Conservation (phyloP, 129 eudicot species). For the Pittosporum tobira region DNA sequence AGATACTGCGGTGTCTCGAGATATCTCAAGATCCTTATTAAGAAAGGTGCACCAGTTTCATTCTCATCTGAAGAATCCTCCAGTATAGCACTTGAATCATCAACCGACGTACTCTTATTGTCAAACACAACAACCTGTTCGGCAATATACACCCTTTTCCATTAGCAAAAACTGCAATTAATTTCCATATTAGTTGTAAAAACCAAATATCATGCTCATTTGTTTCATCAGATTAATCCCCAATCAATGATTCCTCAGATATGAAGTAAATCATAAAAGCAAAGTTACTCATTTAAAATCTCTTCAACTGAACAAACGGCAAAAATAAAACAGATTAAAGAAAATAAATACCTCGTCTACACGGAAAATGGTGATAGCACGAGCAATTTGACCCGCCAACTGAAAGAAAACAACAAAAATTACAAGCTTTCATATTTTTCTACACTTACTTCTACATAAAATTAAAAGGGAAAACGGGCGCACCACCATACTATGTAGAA, state of each 20-base stretch:
- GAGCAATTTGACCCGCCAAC: conserved; percentile 95
- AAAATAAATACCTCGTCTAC: conserved; percentile 56
- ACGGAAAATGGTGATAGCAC: conserved; percentile 90
- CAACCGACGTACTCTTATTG: conserved; percentile 31
- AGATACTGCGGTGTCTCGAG: conserved; percentile 98
- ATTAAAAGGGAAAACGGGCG: no score
- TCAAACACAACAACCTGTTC: conserved; percentile 79
- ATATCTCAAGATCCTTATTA: conserved; percentile 72
- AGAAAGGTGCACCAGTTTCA: conserved; percentile 69
- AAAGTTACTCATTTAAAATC: neutral
- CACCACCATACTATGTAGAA: no score
- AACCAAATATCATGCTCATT: neutral
- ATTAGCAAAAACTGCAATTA: conserved; percentile 12
- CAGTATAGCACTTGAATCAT: conserved; percentile 23
- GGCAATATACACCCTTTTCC: conserved; percentile 1
- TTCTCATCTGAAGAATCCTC: conserved; percentile 42
- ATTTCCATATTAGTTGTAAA: neutral
- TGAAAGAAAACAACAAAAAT: conserved; percentile 13
- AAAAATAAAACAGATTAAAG: neutral
- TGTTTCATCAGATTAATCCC: no score
- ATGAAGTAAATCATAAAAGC: neutral
- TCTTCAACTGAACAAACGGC: neutral
- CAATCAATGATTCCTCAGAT: neutral
- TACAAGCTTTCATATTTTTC: neutral
- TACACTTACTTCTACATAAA: no score